phyloP scores from a whole-genome alignment of 202 grass and related monocot species.

The Panicum hallii region DNA sequence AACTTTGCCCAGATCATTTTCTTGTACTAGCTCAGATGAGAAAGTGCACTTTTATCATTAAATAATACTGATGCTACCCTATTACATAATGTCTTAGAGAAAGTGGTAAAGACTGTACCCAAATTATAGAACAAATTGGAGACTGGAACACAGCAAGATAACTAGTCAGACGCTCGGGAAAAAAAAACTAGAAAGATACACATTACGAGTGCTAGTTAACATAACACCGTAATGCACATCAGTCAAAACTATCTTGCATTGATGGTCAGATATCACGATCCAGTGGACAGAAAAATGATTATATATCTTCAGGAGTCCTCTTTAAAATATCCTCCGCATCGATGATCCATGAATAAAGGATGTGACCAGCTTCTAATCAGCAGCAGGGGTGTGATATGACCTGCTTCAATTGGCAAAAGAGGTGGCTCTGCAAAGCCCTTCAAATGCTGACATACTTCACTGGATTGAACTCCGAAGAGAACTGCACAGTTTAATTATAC shows the following conservation, averaged over 20 bases:
- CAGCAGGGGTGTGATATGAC: not conserved
- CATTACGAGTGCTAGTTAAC: slow-evolving; percentile 29
- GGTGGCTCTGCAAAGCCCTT: not conserved
- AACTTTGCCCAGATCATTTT: not conserved
- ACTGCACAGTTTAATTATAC: slow-evolving; percentile 33
- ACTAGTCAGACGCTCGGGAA: not conserved
- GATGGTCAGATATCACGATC: slow-evolving; percentile 23
- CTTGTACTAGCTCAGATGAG: slow-evolving; percentile 7
- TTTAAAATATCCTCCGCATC: not conserved
- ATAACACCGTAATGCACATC: slow-evolving; percentile 29
- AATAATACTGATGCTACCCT: slow-evolving; percentile 14
- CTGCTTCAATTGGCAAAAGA: slow-evolving; percentile 5
- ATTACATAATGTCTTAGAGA: slow-evolving; percentile 8
- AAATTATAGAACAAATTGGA: slow-evolving; percentile 7
- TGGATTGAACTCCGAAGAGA: slow-evolving; percentile 24
- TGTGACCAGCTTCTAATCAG: not conserved
- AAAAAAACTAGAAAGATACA: not conserved
- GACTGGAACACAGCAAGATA: not conserved
- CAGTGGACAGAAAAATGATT: slow-evolving; percentile 15
- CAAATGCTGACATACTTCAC: not conserved
- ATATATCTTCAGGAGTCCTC: not conserved
- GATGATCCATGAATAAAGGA: not conserved
- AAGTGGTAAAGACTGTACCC: not conserved
- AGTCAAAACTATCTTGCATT: not conserved
- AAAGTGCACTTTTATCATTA: not conserved